These are phyloP conservation scores for Umbelopsis vinacea DNA, from an alignment of 192 early-diverging fungal species.

Conservation along the genomic window DNA sequence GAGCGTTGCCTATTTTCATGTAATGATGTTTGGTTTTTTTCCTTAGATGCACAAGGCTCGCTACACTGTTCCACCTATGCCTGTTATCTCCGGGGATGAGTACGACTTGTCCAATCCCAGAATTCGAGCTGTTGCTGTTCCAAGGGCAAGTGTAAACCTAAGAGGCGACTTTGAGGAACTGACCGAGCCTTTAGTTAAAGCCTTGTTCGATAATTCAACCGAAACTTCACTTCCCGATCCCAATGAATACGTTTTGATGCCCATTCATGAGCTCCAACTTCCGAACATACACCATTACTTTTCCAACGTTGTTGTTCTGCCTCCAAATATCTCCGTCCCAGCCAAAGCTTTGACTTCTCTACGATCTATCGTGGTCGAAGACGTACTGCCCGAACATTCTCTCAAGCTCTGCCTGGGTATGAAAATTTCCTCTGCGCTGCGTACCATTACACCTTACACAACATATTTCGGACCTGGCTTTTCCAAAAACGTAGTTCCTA, in stretches of 20 bases:
- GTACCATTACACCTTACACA: constrained; percentile 69
- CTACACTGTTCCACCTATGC: constrained; percentile 58
- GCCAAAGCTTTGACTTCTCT: constrained; percentile 64
- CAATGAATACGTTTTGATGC: constrained; percentile 49
- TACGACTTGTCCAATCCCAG: constrained; percentile 44
- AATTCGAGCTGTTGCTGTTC: constrained; percentile 56
- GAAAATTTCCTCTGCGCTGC: constrained; percentile 66
- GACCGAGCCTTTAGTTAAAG: constrained; percentile 41
- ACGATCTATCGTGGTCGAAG: constrained; percentile 54
- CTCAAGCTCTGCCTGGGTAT: constrained; percentile 67
- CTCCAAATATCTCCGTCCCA: constrained; percentile 34
- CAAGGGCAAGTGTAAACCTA: constrained; percentile 42
- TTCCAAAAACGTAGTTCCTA: constrained; percentile 48
- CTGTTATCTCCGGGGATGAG: constrained; percentile 41
- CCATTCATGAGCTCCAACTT: constrained; percentile 65
- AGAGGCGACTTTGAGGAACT: constrained; percentile 53
- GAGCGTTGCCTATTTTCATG: neutral
- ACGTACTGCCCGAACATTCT: constrained; percentile 37
- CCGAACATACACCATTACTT: constrained; percentile 59
- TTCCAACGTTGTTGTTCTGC: constrained; percentile 46
- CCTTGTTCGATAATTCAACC: neutral
- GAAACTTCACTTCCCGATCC: neutral
- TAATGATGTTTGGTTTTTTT: constrained; percentile 1
- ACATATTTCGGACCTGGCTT: constrained; percentile 62
- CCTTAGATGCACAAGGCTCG: constrained; percentile 68